Evolutionary conservation across 495 filamentous ascomycete genomes (phyloP), one percentile per base, ranked within the genome.

Genomic region (Aspergillus sclerotiicarbonarius): DNA sequence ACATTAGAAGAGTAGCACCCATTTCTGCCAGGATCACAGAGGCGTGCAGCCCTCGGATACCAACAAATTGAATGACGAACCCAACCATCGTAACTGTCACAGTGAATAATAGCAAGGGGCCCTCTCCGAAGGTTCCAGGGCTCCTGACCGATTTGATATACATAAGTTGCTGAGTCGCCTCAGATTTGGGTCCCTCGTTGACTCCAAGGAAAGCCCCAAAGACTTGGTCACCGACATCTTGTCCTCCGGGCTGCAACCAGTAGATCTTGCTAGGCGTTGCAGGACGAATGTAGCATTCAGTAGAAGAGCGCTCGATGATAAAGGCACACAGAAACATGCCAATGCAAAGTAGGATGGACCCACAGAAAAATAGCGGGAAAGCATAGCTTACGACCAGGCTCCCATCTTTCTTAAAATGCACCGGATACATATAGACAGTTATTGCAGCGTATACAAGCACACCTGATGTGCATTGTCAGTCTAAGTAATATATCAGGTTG

Each of bases 31-130:
- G 55, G 15, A 74, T 75, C 6, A 78, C 73, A n/a, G 75, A 77
- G 19, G 79, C 73, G 47, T 81, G 74, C 21, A 84, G 66, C 1
- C 74, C 78, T 41, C 80, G 71, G 4, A 81, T 57, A 1, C 81
- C 81, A 6, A 78, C 62, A 56, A 84, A 84, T 59, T 84, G 80
- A 6, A 72, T 51, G 30, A 81, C 58, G 44, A 80, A 84, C 1
- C 80, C 81, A 1, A 70, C n/a, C 46, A 82, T 54, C 5, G 74
- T 76, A 0, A 76, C 46, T 1, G 21, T 16, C 12, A 76, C 41
- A 1, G 66, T 66, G 33, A 56, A 47, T 0, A 63, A 7, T 20
- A 68, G 53, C 55, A 71, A 35, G 47, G 57, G 7, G 1, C 52
- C 31, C 8, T 57, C 61, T 19, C 37, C 33, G 9, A 41, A 51